Percentiles rank a stretch among this genome's conserved stretches.
Evolutionary conservation across 2,329 filamentous ascomycete genomes (phyloP).

Genomic region (Monosporascus sp.): DNA sequence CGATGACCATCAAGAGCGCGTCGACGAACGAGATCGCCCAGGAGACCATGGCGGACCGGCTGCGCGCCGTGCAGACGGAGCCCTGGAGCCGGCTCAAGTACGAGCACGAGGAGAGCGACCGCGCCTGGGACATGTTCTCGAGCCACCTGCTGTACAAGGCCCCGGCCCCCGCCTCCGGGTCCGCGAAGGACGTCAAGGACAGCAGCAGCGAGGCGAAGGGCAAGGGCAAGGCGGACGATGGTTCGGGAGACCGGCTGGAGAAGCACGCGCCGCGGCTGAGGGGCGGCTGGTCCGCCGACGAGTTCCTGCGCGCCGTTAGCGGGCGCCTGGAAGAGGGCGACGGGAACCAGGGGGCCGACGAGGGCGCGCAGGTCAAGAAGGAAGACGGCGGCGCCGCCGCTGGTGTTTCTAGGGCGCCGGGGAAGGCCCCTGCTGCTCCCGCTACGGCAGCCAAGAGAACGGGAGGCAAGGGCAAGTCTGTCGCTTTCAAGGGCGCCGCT

Average conservation of each 20-base stretch:
- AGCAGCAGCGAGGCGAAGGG: slow-evolving; percentile 4
- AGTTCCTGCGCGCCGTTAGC: slow-evolving; percentile 27
- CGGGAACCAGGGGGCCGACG: slow-evolving; percentile 11
- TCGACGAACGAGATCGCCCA: slow-evolving; percentile 67
- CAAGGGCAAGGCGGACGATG: slow-evolving; percentile 21
- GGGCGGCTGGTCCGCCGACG: slow-evolving; percentile 23
- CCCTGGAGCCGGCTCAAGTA: slow-evolving; percentile 76
- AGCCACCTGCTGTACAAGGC: slow-evolving; percentile 59
- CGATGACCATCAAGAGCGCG: slow-evolving; percentile 79
- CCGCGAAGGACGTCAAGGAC: background rate
- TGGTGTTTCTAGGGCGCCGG: slow-evolving; percentile 18
- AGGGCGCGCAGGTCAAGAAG: slow-evolving; percentile 18
- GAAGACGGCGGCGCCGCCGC: slow-evolving; percentile 9
- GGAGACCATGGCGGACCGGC: slow-evolving; percentile 68
- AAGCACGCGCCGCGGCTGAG: slow-evolving; percentile 14
- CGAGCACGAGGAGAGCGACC: slow-evolving; percentile 72
- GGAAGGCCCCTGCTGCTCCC: slow-evolving; percentile 15
- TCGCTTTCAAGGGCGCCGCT: slow-evolving; percentile 19
- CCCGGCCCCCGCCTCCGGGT: background rate
- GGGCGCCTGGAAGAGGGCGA: slow-evolving; percentile 20
- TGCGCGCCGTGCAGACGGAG: slow-evolving; percentile 76
- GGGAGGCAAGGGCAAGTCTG: slow-evolving; percentile 22
- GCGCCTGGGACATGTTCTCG: slow-evolving; percentile 71
- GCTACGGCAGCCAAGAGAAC: slow-evolving; percentile 9
- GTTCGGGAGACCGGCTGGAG: slow-evolving; percentile 11